These are phyloP conservation scores for Umbelopsis sp. DNA, from an alignment of 192 early-diverging fungal genomes.

Conservation along the genomic window DNA sequence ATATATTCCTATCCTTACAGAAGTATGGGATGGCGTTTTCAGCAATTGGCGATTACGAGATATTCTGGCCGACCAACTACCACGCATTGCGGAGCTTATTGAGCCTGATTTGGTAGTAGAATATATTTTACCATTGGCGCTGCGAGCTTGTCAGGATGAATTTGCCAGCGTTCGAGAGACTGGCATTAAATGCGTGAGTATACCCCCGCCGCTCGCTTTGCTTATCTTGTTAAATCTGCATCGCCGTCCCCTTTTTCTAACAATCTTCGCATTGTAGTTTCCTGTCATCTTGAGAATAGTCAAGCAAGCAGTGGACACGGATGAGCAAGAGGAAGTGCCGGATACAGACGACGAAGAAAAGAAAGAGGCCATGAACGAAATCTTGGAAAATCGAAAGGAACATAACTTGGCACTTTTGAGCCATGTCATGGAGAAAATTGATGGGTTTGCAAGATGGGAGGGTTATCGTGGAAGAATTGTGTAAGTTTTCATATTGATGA, in stretches of 20 bases:
- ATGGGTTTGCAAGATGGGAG: conserved; percentile 46
- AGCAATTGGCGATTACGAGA: conserved; percentile 73
- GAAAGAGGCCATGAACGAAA: conserved; percentile 17
- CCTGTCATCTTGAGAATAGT: conserved; percentile 36
- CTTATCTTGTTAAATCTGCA: not conserved
- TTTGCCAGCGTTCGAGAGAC: conserved; percentile 55
- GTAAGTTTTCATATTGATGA: conserved; percentile 49
- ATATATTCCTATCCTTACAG: conserved; percentile 62
- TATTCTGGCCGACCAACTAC: conserved; percentile 67
- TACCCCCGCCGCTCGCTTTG: too few relatives aligned
- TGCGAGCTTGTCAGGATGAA: conserved; percentile 52
- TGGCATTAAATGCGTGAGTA: conserved; percentile 42
- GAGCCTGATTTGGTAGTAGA: conserved; percentile 58
- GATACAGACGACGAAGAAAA: conserved; percentile 21
- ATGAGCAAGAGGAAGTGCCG: conserved; percentile 22
- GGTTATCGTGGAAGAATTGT: conserved; percentile 55
- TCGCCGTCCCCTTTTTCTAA: not conserved
- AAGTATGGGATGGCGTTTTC: conserved; percentile 69
- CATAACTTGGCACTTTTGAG: conserved; percentile 23
- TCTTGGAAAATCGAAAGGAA: conserved; percentile 12
- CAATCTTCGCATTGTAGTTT: conserved; percentile 22
- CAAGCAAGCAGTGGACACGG: conserved; percentile 34
- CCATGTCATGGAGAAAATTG: conserved; percentile 39
- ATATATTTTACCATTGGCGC: conserved; percentile 66
- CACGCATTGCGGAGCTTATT: conserved; percentile 60